Conservation (phyloP, 306 rosid genomes). For the Acacia confusa region DNA sequence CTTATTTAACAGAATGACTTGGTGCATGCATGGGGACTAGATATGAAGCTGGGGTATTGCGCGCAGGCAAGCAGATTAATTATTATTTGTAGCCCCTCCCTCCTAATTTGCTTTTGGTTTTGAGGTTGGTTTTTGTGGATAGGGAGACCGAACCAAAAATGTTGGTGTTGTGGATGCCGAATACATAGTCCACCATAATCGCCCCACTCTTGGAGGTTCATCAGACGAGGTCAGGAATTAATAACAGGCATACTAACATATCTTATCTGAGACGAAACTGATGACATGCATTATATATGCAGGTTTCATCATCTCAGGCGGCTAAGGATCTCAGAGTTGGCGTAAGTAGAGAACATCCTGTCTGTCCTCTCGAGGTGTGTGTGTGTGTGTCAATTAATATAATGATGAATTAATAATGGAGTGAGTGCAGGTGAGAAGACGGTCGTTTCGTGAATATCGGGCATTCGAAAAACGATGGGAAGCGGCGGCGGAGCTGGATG, state of each 20-base stretch:
- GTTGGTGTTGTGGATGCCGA: constrained; percentile 95
- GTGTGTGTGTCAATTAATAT: not conserved
- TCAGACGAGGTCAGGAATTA: constrained; percentile 45
- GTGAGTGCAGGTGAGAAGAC: constrained; percentile 47
- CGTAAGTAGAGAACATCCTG: constrained; percentile 46
- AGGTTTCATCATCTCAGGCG: constrained; percentile 42
- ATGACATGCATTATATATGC: constrained; percentile 32
- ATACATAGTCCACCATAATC: constrained; percentile 75
- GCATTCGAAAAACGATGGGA: constrained; percentile 47
- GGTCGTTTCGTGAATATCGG: constrained; percentile 43
- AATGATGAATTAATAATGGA: not conserved
- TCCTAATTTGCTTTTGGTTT: not conserved
- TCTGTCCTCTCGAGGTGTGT: constrained; percentile 7
- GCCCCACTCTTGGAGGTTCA: constrained; percentile 84
- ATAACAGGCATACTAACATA: not conserved
- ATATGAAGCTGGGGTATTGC: constrained; percentile 90
- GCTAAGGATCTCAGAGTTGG: constrained; percentile 62
- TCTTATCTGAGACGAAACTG: constrained; percentile 21
- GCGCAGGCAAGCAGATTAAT: constrained; percentile 66
- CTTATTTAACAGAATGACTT: constrained; percentile 71
- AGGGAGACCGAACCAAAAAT: constrained; percentile 83
- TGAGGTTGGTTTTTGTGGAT: constrained; percentile 6
- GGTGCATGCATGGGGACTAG: constrained; percentile 98
- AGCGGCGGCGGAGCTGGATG: constrained; percentile 42
- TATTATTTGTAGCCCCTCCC: too few relatives aligned